Percentiles rank a stretch among this genome's conserved stretches.
Conservation (phyloP, 345 rosid species). For the Ricinus communis region DNA sequence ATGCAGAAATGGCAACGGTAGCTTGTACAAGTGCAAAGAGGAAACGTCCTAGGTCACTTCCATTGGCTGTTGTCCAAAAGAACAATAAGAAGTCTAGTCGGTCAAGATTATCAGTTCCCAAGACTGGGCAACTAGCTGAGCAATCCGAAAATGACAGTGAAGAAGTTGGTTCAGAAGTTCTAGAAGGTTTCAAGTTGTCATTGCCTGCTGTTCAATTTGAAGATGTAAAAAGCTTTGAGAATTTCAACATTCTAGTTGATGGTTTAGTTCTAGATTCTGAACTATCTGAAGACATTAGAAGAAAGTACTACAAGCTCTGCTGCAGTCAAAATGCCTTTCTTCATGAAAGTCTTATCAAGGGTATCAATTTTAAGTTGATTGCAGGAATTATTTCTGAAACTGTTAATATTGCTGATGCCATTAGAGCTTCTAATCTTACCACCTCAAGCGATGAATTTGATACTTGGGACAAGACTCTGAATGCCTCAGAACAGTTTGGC, state of each 20-base stretch:
- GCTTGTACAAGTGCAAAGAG: conserved; percentile 32
- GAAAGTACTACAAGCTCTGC: conserved; percentile 58
- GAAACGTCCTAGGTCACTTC: conserved; percentile 53
- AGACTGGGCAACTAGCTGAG: conserved; percentile 33
- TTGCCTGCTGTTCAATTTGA: conserved; percentile 39
- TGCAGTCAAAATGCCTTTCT: conserved; percentile 58
- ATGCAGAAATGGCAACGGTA: conserved; percentile 22
- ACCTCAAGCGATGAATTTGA: conserved; percentile 50
- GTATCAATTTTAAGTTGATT: conserved; percentile 49
- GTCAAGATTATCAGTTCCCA: conserved; percentile 26
- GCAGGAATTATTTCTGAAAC: conserved; percentile 57
- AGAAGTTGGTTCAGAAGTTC: conserved; percentile 65
- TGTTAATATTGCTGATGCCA: conserved; percentile 56
- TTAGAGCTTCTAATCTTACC: conserved; percentile 48
- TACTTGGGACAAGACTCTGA: conserved; percentile 55
- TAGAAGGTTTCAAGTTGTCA: conserved; percentile 53
- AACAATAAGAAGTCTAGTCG: conserved; percentile 35
- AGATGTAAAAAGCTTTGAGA: conserved; percentile 41
- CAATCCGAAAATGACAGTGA: conserved; percentile 65
- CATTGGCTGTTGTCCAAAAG: conserved; percentile 43
- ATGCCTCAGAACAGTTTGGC: conserved; percentile 64
- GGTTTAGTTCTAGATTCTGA: conserved; percentile 51
- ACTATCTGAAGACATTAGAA: conserved; percentile 48
- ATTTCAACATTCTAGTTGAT: conserved; percentile 47
- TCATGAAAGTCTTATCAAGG: conserved; percentile 50